Conservation (phyloP, 2,329 filamentous ascomycete species). For the Acephala macrosclerotiorum region DNA sequence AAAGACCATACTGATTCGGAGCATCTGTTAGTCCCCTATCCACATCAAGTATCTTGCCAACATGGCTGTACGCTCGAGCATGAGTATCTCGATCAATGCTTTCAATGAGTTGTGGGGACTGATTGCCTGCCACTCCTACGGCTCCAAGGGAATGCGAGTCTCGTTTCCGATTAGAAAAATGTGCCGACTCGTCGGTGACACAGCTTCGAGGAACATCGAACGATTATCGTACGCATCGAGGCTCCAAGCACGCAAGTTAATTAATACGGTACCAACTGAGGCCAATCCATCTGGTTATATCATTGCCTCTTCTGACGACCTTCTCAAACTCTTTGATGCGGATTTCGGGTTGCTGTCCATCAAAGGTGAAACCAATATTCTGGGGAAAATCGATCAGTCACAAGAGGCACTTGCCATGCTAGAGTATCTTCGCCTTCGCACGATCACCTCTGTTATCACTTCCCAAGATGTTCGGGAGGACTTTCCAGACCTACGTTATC, state of each 20-base stretch:
- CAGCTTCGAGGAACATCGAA: constrained; percentile 86
- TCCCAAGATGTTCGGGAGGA: constrained; percentile 79
- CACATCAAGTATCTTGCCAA: constrained; percentile 87
- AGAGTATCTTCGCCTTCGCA: constrained; percentile 82
- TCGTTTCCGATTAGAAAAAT: constrained; percentile 92
- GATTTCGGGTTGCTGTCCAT: constrained; percentile 89
- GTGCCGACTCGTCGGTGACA: constrained; percentile 87
- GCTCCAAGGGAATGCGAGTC: constrained; percentile 81
- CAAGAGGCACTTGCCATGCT: constrained; percentile 86
- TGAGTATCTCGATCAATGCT: constrained; percentile 92
- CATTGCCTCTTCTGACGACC: constrained; percentile 85
- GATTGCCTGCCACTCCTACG: constrained; percentile 87
- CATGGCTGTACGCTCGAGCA: constrained; percentile 92
- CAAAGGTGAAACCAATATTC: constrained; percentile 84
- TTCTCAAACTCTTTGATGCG: constrained; percentile 84
- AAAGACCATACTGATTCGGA: background rate
- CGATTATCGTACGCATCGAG: constrained; percentile 85
- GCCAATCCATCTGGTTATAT: constrained; percentile 90
- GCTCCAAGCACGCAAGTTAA: constrained; percentile 85
- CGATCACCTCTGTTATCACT: constrained; percentile 76
- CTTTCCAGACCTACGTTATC: constrained; percentile 82
- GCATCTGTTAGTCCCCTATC: constrained; percentile 67
- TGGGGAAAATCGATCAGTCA: constrained; percentile 76
- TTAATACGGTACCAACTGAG: constrained; percentile 83
- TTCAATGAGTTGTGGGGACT: constrained; percentile 88